A percentile compares a stretch with the other conserved stretches of the same genome.
These are phyloP conservation scores for Meyerozyma sp. DNA, from an alignment of 1,139 yeast species.

Conservation along the genomic window DNA sequence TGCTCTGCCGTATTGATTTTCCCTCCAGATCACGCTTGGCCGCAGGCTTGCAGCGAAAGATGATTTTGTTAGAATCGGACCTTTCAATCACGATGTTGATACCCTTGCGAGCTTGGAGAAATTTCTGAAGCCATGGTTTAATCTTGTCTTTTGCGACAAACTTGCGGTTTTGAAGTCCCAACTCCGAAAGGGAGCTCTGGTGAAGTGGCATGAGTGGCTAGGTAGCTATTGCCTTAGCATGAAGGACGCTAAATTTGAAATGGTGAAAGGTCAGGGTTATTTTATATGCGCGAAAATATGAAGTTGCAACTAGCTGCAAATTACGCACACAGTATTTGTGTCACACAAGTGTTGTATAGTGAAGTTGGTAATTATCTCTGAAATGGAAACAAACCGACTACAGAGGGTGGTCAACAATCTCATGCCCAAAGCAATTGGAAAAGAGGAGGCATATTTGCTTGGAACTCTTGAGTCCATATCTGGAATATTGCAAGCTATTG, in stretches of 20 bases:
- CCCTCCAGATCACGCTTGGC: constrained; percentile 5
- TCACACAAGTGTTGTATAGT: too few species aligned
- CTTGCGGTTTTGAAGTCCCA: neutral
- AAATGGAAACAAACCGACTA: neutral
- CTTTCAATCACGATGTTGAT: constrained; percentile 64
- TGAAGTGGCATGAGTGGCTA: neutral
- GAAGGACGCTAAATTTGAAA: neutral
- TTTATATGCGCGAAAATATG: too few species aligned
- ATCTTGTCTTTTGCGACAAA: constrained; percentile 19
- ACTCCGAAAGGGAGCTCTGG: neutral
- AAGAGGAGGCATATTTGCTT: neutral
- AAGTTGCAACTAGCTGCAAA: too few species aligned
- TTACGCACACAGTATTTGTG: too few species aligned
- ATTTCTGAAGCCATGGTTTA: constrained; percentile 63
- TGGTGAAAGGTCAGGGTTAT: too few species aligned
- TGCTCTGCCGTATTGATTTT: constrained; percentile 18
- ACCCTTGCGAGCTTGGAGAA: constrained; percentile 41
- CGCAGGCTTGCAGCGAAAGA: constrained; percentile 55
- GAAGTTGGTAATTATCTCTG: too few species aligned
- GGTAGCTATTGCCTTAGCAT: neutral
- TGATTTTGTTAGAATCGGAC: constrained; percentile 62
- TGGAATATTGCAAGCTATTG: neutral
- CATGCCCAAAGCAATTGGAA: neutral
- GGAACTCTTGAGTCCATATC: neutral
- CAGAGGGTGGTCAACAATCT: neutral